A percentile compares a stretch with the other conserved stretches of the same genome.
These are phyloP conservation scores for Leishmania gerbilli DNA, from an alignment of 208 protist species.

Conservation along the genomic window DNA sequence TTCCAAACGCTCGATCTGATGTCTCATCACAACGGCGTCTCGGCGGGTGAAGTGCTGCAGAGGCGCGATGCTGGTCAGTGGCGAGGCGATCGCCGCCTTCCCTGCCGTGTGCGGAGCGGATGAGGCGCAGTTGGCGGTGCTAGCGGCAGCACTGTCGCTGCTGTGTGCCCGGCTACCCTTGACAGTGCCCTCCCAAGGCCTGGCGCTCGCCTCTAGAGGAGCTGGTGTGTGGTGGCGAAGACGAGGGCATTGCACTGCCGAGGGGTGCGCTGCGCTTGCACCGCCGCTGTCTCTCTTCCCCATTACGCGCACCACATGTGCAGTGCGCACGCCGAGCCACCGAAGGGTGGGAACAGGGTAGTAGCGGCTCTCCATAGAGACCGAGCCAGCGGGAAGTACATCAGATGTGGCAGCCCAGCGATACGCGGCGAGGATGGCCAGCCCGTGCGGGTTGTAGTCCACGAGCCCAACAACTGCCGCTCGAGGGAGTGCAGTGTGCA, in stretches of 20 bases:
- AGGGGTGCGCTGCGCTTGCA: neutral
- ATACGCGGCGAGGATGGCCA: conserved; percentile 80
- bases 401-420: conserved; percentile 32
- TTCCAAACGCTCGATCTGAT: conserved; percentile 27
- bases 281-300: neutral
- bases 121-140: neutral
- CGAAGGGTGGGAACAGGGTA: conserved; percentile 36
- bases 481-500: conserved; percentile 55
- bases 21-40: conserved; percentile 51
- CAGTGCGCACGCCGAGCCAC: conserved; percentile 53
- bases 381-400: neutral
- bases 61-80: neutral
- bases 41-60: conserved; percentile 49
- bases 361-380: conserved; percentile 25
- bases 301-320: conserved; percentile 11
- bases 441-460: conserved; percentile 84
- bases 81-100: neutral
- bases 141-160: neutral
- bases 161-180: neutral
- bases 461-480: conserved; percentile 69
- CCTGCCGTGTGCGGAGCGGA: neutral
- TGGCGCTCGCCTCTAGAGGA: neutral
- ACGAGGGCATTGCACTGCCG: neutral
- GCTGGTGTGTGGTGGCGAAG: neutral
- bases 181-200: neutral